Evolutionary conservation across 139 green algal genomes (phyloP).

Genomic region (Chlorella sorokiniana): DNA sequence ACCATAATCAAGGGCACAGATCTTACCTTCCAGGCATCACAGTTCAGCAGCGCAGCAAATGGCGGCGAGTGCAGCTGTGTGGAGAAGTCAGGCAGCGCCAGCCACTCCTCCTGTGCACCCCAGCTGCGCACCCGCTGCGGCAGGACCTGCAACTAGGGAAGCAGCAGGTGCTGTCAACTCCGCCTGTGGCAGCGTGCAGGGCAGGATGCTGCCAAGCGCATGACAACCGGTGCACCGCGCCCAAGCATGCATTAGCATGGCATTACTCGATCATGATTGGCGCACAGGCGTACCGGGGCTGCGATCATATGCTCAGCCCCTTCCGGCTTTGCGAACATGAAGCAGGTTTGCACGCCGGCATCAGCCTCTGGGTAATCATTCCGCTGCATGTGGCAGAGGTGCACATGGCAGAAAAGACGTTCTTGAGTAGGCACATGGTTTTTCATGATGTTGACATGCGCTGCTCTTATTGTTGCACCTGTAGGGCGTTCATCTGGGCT

Average conservation of each 20-base stretch:
- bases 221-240: not conserved
- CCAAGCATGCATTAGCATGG: too few relatives aligned
- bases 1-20: too few relatives aligned
- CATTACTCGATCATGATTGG: too few relatives aligned
- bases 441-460: not conserved
- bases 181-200: not conserved
- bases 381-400: constrained; percentile 48
- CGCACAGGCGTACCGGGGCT: not conserved
- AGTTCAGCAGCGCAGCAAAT: constrained; percentile 56
- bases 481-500: constrained; percentile 29
- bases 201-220: not conserved
- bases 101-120: constrained; percentile 56
- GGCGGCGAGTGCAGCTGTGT: constrained; percentile 50
- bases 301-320: not conserved
- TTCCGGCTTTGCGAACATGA: constrained; percentile 39
- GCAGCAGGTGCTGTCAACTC: too few relatives aligned
- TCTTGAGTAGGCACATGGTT: not conserved
- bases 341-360: constrained; percentile 52
- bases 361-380: constrained; percentile 77
- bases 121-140: constrained; percentile 46
- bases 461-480: constrained; percentile 1
- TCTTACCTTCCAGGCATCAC: constrained; percentile 57
- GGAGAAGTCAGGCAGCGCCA: constrained; percentile 54
- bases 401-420: not conserved
- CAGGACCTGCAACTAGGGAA: not conserved